A percentile compares a stretch with the other conserved stretches of the same genome.
Conservation (phyloP, 805 yeast genomes). For the Ogataea kodamae region DNA sequence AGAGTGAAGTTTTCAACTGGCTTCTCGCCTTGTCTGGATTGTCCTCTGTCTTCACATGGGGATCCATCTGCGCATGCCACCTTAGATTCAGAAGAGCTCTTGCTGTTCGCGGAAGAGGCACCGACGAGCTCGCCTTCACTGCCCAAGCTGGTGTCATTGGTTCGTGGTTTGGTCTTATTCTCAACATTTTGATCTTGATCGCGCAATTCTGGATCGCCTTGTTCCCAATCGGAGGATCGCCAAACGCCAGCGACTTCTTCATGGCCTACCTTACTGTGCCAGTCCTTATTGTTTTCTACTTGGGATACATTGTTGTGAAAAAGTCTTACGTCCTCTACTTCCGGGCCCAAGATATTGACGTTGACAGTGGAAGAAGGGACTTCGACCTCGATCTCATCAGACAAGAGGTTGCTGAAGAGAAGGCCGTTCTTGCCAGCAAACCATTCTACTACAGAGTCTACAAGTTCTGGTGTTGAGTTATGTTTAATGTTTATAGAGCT, state of each 20-base stretch:
- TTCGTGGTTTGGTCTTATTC: slow-evolving; percentile 54
- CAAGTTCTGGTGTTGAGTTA: slow-evolving; percentile 50
- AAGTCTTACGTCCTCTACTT: slow-evolving; percentile 44
- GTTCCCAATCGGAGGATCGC: slow-evolving; percentile 56
- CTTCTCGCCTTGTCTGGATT: slow-evolving; percentile 73
- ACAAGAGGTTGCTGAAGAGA: slow-evolving; percentile 58
- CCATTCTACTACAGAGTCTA: slow-evolving; percentile 49
- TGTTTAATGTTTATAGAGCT: background rate
- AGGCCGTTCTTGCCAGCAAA: slow-evolving; percentile 43
- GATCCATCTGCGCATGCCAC: slow-evolving; percentile 64
- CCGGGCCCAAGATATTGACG: slow-evolving; percentile 48
- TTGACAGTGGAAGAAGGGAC: slow-evolving; percentile 63
- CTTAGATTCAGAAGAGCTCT: slow-evolving; percentile 69
- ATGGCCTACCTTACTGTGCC: slow-evolving; percentile 62
- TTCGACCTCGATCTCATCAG: slow-evolving; percentile 52
- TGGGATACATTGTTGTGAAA: slow-evolving; percentile 35
- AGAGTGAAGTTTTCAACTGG: slow-evolving; percentile 67
- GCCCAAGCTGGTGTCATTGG: slow-evolving; percentile 70
- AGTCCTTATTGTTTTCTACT: slow-evolving; percentile 50
- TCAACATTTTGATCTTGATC: slow-evolving; percentile 58
- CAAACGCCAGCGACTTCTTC: slow-evolving; percentile 61
- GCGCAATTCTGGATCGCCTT: slow-evolving; percentile 84
- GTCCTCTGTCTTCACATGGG: slow-evolving; percentile 79
- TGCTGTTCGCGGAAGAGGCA: slow-evolving; percentile 59
- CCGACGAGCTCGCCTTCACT: slow-evolving; percentile 62